Evolutionary conservation across 495 filamentous ascomycete genomes (phyloP).

Genomic region (Neurospora hispaniola): DNA sequence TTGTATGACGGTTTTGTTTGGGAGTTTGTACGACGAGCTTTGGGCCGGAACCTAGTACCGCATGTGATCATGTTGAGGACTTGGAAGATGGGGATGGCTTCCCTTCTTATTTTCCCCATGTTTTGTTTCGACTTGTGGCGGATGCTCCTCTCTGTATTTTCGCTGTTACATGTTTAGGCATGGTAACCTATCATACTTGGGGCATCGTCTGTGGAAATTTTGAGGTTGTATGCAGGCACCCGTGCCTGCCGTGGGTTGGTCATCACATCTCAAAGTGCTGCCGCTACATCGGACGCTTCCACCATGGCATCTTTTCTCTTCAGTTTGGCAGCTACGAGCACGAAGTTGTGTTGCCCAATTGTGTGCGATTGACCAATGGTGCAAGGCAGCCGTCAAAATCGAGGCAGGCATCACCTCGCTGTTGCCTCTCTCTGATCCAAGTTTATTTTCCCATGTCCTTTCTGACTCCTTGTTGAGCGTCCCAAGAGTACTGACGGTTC

Average conservation of each 20-base stretch:
- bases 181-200: not conserved
- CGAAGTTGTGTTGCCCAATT: not conserved
- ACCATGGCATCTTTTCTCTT: not conserved
- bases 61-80: not conserved
- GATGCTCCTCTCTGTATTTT: not conserved
- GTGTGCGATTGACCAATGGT: not conserved
- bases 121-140: not conserved
- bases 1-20: not conserved
- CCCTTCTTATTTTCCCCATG: not conserved
- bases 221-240: not conserved
- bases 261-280: not conserved
- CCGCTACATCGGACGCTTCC: not conserved
- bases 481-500: not conserved
- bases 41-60: not conserved
- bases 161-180: not conserved
- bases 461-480: not conserved
- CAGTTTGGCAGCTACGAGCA: not conserved
- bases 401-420: not conserved
- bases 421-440: not conserved
- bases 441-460: not conserved
- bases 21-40: not conserved
- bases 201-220: not conserved
- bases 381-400: not conserved
- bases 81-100: not conserved
- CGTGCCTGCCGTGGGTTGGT: not conserved